Conservation (phyloP, 805 yeast species). For the Vanderwaltozyma verrucispora region DNA sequence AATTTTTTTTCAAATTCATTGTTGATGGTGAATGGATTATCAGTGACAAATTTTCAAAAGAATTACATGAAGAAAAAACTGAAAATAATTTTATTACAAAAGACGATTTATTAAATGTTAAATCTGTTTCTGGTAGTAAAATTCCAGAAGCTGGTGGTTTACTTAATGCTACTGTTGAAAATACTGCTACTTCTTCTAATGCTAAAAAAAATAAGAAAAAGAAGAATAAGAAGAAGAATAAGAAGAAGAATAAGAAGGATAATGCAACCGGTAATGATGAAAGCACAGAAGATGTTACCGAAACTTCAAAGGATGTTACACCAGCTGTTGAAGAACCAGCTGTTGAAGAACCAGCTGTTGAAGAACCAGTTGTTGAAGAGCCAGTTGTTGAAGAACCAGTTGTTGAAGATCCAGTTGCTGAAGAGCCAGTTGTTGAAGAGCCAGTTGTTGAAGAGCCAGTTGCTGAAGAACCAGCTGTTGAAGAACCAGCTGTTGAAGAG, state of each 20-base stretch:
- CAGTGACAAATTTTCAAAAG: constrained; percentile 31
- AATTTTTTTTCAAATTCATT: constrained; percentile 43
- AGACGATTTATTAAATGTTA: constrained; percentile 11
- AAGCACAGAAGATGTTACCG: constrained; percentile 1
- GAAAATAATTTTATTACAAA: constrained; percentile 29
- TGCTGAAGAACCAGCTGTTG: constrained; percentile 1
- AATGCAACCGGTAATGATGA: constrained; percentile 1
- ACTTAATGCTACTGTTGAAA: constrained; percentile 8
- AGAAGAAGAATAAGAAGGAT: constrained; percentile 4
- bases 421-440: neutral
- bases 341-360: constrained; percentile 7
- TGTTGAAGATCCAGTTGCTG: neutral
- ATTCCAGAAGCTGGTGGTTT: constrained; percentile 44
- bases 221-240: constrained; percentile 7
- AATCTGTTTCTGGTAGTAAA: constrained; percentile 26
- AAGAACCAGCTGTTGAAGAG: neutral
- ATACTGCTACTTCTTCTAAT: constrained; percentile 5
- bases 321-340: constrained; percentile 7
- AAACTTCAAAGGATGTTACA: constrained; percentile 11
- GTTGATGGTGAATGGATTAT: constrained; percentile 61
- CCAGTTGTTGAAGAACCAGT: neutral
- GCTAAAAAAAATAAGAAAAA: constrained; percentile 7
- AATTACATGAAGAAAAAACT: constrained; percentile 33
- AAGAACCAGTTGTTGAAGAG: constrained; percentile 6
- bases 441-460: neutral